These are phyloP conservation scores for Phylloporus rhodoxanthus DNA, from an alignment of 768 basidiomycete species.

Conservation along the genomic window DNA sequence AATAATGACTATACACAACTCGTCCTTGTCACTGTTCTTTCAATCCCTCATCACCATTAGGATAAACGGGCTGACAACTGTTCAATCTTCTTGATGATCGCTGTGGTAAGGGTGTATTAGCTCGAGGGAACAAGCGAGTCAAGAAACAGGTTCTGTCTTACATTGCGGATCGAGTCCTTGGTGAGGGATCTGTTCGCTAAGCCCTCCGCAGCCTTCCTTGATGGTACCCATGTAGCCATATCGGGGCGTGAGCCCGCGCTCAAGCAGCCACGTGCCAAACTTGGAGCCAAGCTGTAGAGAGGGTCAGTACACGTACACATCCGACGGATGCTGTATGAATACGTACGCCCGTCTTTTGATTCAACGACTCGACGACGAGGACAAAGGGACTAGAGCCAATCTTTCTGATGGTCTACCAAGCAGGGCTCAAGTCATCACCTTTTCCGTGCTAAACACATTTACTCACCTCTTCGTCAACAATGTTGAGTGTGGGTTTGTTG, in stretches of 20 bases:
- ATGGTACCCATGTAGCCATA: slow-evolving; percentile 77
- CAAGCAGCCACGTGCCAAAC: slow-evolving; percentile 81
- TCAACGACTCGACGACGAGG: slow-evolving; percentile 78
- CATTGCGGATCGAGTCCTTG: slow-evolving; percentile 78
- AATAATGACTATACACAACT: not conserved
- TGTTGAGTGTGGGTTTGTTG: slow-evolving; percentile 79
- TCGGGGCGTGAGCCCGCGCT: slow-evolving; percentile 72
- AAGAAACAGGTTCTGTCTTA: slow-evolving; percentile 32
- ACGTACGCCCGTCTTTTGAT: slow-evolving; percentile 79
- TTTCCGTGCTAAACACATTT: slow-evolving; percentile 1
- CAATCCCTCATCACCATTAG: not conserved
- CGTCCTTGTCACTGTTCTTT: not conserved
- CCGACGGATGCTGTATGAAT: not conserved
- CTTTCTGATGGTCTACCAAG: slow-evolving; percentile 51
- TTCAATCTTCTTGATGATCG: slow-evolving; percentile 44
- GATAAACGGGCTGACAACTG: slow-evolving; percentile 24
- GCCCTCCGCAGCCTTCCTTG: slow-evolving; percentile 71
- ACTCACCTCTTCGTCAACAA: slow-evolving; percentile 72
- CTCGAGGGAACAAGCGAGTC: not conserved
- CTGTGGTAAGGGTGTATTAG: slow-evolving; percentile 20
- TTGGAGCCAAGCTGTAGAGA: slow-evolving; percentile 62
- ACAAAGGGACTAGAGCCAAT: slow-evolving; percentile 73
- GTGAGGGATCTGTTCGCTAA: slow-evolving; percentile 79
- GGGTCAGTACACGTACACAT: not conserved
- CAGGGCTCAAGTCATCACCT: not conserved